Percentiles rank a stretch among this genome's conserved stretches.
phyloP scores from a whole-genome alignment of 2,329 filamentous ascomycete genomes.

The Fusarium sp. region DNA sequence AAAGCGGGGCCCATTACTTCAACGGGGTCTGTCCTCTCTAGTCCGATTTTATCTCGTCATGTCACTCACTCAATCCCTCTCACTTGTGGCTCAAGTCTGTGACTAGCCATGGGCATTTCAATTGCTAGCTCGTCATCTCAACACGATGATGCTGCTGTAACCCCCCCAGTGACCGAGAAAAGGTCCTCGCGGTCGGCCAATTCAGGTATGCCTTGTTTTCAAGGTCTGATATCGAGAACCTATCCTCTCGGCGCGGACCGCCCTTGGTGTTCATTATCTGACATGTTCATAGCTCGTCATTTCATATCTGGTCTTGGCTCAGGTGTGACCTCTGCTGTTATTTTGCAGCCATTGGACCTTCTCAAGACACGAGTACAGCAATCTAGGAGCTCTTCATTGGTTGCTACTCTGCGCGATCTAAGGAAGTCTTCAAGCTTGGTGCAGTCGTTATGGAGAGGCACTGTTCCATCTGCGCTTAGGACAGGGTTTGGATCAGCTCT shows the following conservation, averaged over 20 bases:
- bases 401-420: constrained; percentile 46
- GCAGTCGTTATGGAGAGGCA: constrained; percentile 88
- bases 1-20: constrained; percentile 35
- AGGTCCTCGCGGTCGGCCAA: constrained; percentile 39
- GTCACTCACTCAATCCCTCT: constrained; percentile 34
- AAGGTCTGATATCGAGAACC: neutral
- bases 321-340: constrained; percentile 86
- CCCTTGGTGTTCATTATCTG: constrained; percentile 19
- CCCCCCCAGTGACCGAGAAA: constrained; percentile 33
- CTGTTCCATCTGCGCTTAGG: constrained; percentile 89
- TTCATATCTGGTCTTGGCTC: constrained; percentile 90
- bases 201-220: constrained; percentile 41
- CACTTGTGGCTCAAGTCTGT: constrained; percentile 36
- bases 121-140: constrained; percentile 38
- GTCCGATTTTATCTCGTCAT: constrained; percentile 38
- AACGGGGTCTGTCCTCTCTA: constrained; percentile 35
- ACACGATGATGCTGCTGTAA: constrained; percentile 34
- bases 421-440: constrained; percentile 71
- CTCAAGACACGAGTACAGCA: constrained; percentile 97
- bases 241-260: constrained; percentile 3
- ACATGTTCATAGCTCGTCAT: constrained; percentile 73
- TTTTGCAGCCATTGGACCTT: constrained; percentile 94
- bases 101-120: constrained; percentile 42
- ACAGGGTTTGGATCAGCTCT: constrained; percentile 93
- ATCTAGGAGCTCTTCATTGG: constrained; percentile 75